Evolutionary conservation across 2,329 filamentous ascomycete species (phyloP).

Genomic region (Penicillium decumbens): DNA sequence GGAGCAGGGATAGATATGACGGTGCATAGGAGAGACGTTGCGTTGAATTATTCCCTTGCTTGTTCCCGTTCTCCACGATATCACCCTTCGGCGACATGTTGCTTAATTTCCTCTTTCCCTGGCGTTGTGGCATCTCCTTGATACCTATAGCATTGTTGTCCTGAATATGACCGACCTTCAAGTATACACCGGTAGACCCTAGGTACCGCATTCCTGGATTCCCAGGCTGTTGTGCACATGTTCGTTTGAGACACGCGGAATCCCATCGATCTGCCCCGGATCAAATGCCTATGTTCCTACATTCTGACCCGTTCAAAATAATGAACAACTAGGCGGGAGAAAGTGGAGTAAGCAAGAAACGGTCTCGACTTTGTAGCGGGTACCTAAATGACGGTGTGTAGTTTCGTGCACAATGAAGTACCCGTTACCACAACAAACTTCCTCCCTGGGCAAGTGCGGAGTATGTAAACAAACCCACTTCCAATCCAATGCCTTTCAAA

Average conservation of each 20-base stretch:
- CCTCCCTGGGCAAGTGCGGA: conserved; percentile 22
- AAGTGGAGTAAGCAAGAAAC: not conserved
- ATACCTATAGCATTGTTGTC: conserved; percentile 21
- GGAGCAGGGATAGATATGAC: conserved; percentile 6
- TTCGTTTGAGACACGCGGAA: conserved; percentile 16
- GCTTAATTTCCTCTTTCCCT: conserved; percentile 17
- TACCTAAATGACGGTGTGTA: conserved; percentile 3
- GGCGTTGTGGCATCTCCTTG: conserved; percentile 18
- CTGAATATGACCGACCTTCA: not conserved
- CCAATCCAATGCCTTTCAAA: not conserved
- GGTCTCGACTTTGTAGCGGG: conserved; percentile 2
- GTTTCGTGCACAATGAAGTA: conserved; percentile 1
- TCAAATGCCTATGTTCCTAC: conserved; percentile 10
- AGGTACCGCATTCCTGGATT: conserved; percentile 1
- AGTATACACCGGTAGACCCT: not conserved
- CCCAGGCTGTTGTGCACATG: conserved; percentile 4
- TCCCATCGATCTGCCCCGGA: conserved; percentile 9
- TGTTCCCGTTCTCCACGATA: conserved; percentile 7
- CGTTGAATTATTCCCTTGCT: conserved; percentile 13
- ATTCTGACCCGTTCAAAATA: not conserved
- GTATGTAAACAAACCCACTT: conserved; percentile 23
- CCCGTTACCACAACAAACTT: conserved; percentile 24
- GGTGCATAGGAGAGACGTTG: conserved; percentile 14
- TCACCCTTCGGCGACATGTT: conserved; percentile 9
- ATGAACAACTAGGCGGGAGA: not conserved